phyloP scores from a whole-genome alignment of 2,329 filamentous ascomycete species.

The Allantophomopsis cytisporea region DNA sequence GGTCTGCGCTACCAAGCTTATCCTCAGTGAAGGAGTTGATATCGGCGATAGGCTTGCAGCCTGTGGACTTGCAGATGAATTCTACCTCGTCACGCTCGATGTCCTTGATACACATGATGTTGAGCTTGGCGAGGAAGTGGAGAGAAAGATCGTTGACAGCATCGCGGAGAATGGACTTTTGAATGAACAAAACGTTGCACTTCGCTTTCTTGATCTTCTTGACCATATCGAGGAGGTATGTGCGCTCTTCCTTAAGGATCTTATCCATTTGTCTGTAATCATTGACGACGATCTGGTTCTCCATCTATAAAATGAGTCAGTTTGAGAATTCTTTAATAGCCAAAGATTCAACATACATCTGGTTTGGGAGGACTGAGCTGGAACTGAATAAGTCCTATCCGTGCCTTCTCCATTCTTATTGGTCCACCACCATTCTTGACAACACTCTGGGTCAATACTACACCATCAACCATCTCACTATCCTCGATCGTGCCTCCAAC shows the following conservation, averaged over 20 bases:
- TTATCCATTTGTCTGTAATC: constrained; percentile 99
- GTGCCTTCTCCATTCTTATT: constrained; percentile 89
- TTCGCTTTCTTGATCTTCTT: constrained; percentile 99
- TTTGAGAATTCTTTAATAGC: not conserved
- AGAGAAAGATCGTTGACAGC: constrained; percentile 95
- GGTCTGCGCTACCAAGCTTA: constrained; percentile 85
- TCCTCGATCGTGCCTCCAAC: constrained; percentile 97
- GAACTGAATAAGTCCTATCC: constrained; percentile 95
- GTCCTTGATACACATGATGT: constrained; percentile 92
- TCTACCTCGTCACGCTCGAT: constrained; percentile 98
- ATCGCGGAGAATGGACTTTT: constrained; percentile 95
- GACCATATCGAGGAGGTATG: constrained; percentile 95
- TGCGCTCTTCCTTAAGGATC: constrained; percentile 97
- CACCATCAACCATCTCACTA: constrained; percentile 88
- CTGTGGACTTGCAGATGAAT: constrained; percentile 97
- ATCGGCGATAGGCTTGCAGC: constrained; percentile 97
- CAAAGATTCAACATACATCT: constrained; percentile 44
- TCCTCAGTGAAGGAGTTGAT: constrained; percentile 98
- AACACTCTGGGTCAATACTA: constrained; percentile 84
- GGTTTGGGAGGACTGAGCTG: constrained; percentile 96
- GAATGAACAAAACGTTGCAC: constrained; percentile 95
- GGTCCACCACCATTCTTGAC: constrained; percentile 90
- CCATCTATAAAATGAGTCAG: constrained; percentile 51
- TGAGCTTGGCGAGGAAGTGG: constrained; percentile 94
- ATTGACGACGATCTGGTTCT: constrained; percentile 98